Evolutionary conservation across 768 basidiomycete genomes (phyloP), one percentile per base, ranked within the genome.

Genomic region (Boletellus ananiceps): DNA sequence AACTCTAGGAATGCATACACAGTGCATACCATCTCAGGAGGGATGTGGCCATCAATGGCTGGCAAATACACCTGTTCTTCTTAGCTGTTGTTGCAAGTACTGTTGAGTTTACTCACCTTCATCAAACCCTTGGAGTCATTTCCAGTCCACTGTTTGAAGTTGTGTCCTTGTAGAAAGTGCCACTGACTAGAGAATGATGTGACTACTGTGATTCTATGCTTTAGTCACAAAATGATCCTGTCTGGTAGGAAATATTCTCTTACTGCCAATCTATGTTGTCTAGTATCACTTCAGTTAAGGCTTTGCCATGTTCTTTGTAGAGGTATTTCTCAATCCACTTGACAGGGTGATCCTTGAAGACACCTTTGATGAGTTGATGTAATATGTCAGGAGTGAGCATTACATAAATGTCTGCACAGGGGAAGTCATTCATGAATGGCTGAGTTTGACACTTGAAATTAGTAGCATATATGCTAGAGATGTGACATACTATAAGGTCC

Each of bases 111-210:
- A 8, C 39, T 21, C 8, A 68, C 69, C 63, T 71, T 71, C 69
- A 71, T 71, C 4, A 71, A 51, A 0, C 60, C 69, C 27, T 71
- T 72, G 2, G 67, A 72, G 39, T 72, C 66, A 44, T 71, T 59
- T 1, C 67, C 68, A 0, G 68, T 72, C 71, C 71, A 72, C 40
- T 70, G 68, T 19, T 65, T 66, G 42, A 70, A 71, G 2, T 55
- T 45, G 0, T 47, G 49, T 1, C 70, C 68, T 33, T 69, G 50
- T 8, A 59, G 62, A 46, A 72, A 71, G 0, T 57, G 51, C 6
- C 57, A 52, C 1, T 68, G 52, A 1, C 62, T 65, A 1, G 67
- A 44, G 43, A 67, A 71, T 1, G 54, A 34, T 2, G 65, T 58
- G 0, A 57, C 65, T 1, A 50, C 63, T 3, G 70, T 53, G 32